Evolutionary conservation across 495 filamentous ascomycete species (phyloP), one percentile per base, ranked within the genome.

Genomic region (Monascus purpureus): DNA sequence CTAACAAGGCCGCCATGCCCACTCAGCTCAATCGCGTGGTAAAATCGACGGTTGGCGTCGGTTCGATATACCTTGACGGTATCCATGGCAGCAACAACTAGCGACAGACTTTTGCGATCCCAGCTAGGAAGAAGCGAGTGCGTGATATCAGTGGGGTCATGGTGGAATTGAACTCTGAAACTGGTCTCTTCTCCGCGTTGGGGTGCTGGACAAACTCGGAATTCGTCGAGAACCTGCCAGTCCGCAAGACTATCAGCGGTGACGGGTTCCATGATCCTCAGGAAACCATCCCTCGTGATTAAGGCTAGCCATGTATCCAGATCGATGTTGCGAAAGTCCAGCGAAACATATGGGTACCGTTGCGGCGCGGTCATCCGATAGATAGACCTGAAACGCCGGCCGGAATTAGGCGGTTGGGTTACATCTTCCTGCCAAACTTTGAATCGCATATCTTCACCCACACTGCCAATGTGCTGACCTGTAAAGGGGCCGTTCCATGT

Each of bases 351-450:
- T 9, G 80, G 72, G 36, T 75, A 53, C 17, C 72, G 57, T 15
- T 73, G 65, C 15, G 61, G 55, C 19, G 76, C 67, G 25, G 62
- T 55, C 44, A 73, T 58, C 25, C 67, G 64, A 39, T 63, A 70
- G 41, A 75, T 68, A 26, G 63, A 59, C 45, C 71, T 76, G 61
- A 93, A 95, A 28, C 84, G 76, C n/a, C 75, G 67, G 26, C 83
- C 82, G 14, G 68, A 73, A 34, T 67, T 67, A 3, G 76, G 74
- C 6, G 74, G 60, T 32, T 86, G 75, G 11, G 72, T 73, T 15
- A 77, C 73, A 50, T 92, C 82, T 62, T 93, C 87, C 39, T 78
- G 75, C 86, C 86, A 95, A 17, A 93, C 61, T 50, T 82, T 85
- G 56, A 86, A 82, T 48, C 75, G 74, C 48, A 83, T 82, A 45